Percentiles rank a stretch among this genome's conserved stretches.
phyloP scores from a whole-genome alignment of 192 early-diverging fungal species.

The Podila epigama region DNA sequence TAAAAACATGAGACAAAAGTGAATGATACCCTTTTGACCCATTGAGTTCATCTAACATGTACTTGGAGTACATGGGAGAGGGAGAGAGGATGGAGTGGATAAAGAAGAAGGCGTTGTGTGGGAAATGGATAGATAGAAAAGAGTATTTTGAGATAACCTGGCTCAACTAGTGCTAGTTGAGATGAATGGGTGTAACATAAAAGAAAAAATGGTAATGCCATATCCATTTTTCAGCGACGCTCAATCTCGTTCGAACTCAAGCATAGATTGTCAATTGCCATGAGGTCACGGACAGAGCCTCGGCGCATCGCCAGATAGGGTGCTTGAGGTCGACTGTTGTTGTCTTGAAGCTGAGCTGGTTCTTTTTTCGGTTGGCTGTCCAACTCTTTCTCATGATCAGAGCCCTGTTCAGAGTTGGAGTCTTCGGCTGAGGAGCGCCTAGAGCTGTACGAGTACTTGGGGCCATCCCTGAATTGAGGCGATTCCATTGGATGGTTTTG shows the following conservation, averaged over 20 bases:
- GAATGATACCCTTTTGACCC: too few relatives aligned
- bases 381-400: constrained; percentile 12
- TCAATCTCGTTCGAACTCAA: constrained; percentile 40
- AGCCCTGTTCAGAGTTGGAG: constrained; percentile 18
- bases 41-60: too few relatives aligned
- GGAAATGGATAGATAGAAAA: not conserved
- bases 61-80: too few relatives aligned
- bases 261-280: constrained; percentile 43
- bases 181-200: not conserved
- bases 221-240: not conserved
- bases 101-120: not conserved
- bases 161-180: too few relatives aligned
- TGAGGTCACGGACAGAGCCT: constrained; percentile 36
- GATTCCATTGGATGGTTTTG: not conserved
- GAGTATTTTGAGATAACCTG: not conserved
- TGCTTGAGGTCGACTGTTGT: too few relatives aligned
- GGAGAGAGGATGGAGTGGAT: not conserved
- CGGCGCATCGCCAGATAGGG: constrained; percentile 34
- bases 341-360: not conserved
- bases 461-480: not conserved
- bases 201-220: not conserved
- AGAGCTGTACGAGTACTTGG: not conserved
- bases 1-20: too few relatives aligned
- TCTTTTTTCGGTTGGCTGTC: not conserved
- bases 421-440: constrained; percentile 16